Conservation (phyloP, 2,329 filamentous ascomycete species). For the Aspergillus sp. region DNA sequence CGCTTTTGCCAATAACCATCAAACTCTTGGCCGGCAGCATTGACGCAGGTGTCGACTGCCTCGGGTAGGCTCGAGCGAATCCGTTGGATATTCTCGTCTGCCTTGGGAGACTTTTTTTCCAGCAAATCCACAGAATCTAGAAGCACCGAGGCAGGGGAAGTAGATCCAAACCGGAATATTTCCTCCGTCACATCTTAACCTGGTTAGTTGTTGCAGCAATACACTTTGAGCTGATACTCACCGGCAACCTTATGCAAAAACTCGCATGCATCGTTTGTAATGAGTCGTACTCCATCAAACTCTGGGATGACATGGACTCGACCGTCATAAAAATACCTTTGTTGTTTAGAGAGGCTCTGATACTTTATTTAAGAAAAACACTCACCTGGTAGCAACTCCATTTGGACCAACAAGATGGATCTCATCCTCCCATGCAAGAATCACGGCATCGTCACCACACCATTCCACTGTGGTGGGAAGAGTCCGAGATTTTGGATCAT, state of each 20-base stretch:
- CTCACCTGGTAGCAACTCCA: conserved; percentile 62
- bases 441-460: conserved; percentile 91
- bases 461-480: conserved; percentile 84
- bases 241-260: conserved; percentile 89
- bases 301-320: conserved; percentile 86
- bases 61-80: conserved; percentile 84
- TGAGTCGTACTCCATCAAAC: conserved; percentile 79
- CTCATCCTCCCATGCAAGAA: conserved; percentile 97
- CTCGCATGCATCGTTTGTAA: conserved; percentile 93
- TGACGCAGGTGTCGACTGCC: conserved; percentile 89
- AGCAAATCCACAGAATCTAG: conserved; percentile 88
- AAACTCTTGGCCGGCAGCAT: conserved; percentile 89
- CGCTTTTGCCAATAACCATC: conserved; percentile 90
- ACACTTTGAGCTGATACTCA: conserved; percentile 27
- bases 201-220: neutral
- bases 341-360: conserved; percentile 10
- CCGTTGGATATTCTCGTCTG: conserved; percentile 94
- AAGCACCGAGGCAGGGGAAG: conserved; percentile 84
- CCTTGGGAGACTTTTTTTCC: conserved; percentile 90
- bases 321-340: conserved; percentile 81
- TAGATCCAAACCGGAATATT: conserved; percentile 83
- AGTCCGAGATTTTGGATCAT: conserved; percentile 81
- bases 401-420: conserved; percentile 87
- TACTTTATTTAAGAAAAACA: neutral
- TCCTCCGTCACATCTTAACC: conserved; percentile 67